Conservation (phyloP, 2,329 filamentous ascomycete genomes). For the Monosporascus sp. region DNA sequence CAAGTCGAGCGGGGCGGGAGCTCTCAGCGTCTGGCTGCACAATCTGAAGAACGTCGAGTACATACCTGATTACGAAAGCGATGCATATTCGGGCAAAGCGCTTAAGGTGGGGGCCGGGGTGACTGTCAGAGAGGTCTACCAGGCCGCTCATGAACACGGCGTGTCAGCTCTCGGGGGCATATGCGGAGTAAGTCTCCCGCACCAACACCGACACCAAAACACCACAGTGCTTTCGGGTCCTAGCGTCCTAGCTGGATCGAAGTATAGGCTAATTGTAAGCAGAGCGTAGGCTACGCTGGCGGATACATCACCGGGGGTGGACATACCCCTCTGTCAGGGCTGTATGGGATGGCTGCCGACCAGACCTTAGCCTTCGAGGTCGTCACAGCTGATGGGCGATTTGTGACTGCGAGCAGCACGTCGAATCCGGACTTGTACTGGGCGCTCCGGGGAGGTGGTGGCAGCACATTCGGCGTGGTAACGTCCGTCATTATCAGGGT, state of each 20-base stretch:
- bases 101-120: constrained; percentile 20
- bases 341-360: constrained; percentile 40
- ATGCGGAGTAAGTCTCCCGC: not conserved
- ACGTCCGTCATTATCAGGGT: constrained; percentile 5
- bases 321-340: constrained; percentile 30
- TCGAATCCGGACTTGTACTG: constrained; percentile 45
- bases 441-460: constrained; percentile 45
- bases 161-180: constrained; percentile 32
- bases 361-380: constrained; percentile 26
- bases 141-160: constrained; percentile 11
- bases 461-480: constrained; percentile 44
- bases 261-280: not conserved
- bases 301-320: constrained; percentile 44
- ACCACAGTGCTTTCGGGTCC: no score
- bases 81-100: constrained; percentile 17
- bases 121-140: constrained; percentile 13
- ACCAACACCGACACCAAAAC: not conserved
- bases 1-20: constrained; percentile 21
- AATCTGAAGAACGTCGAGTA: constrained; percentile 22
- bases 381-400: constrained; percentile 8
- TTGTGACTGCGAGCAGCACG: constrained; percentile 31
- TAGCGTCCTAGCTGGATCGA: not conserved
- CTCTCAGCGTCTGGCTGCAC: constrained; percentile 26
- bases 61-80: constrained; percentile 14
- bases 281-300: constrained; percentile 35